Evolutionary conservation across 2,329 filamentous ascomycete species (phyloP), one percentile per base, ranked within the genome.

Genomic region (Colletotrichum salicis): DNA sequence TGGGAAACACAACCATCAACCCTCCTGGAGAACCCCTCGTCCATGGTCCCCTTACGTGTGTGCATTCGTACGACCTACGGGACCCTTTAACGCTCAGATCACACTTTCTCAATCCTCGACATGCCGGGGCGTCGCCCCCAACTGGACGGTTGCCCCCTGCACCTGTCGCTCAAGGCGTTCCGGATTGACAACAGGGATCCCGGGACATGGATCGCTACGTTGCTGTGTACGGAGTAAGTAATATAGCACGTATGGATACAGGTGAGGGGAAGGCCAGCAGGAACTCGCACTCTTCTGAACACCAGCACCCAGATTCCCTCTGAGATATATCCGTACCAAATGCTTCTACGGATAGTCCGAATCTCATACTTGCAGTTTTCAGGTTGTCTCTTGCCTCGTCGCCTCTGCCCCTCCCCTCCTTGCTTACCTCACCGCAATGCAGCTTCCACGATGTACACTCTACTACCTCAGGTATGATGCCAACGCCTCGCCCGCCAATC

Each of bases 131-230:
- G 11, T 55, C 56, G 56, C 52, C 66, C 58, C 63, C 68, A 33
- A 37, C 31, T 62, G 57, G 58, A 59, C 64, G 68, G 68, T 71
- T 67, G 37, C 58, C 64, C 69, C 69, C 58, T 68, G 69, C 64
- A 64, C 58, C 64, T 64, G 58, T 68, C 69, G 69, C 69, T 60
- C 69, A 54, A 63, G 33, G 37, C 37, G 69, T 71, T 71, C 64
- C 69, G 69, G 69, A 71, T 71, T 71, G 54, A 58, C 69, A 57
- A 59, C 69, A 71, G 54, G 65, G 69, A 71, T 71, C 65, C 55
- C 54, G 64, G 58, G 58, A 60, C 45, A 71, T 45, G 56, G 59
- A 51, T n/a, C 31, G 27, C 12, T 13, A 48, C 27, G 27, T 29
- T 37, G 37, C 37, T 41, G 1, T 41, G 37, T 41, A 4, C 37